Percentiles rank a stretch among this genome's conserved stretches.
phyloP scores from a whole-genome alignment of 768 basidiomycete genomes.

The Leccinum subtestaceum region DNA sequence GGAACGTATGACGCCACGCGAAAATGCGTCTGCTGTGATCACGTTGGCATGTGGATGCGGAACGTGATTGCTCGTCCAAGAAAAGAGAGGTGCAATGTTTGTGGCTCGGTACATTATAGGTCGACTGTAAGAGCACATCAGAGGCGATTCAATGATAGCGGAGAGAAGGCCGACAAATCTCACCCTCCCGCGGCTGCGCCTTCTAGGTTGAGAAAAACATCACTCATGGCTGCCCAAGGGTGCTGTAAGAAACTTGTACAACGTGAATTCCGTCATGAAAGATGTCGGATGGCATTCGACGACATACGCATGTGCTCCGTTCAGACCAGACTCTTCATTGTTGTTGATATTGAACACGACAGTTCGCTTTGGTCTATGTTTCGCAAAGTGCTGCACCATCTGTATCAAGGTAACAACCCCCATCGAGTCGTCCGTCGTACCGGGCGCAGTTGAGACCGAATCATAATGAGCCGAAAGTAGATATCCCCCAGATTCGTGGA shows the following conservation, averaged over 20 bases:
- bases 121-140: slow-evolving; percentile 42
- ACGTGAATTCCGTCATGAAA: no score
- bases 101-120: slow-evolving; percentile 76
- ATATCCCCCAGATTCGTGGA: slow-evolving; percentile 42
- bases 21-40: slow-evolving; percentile 66
- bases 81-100: slow-evolving; percentile 50
- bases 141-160: neutral
- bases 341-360: slow-evolving; percentile 86
- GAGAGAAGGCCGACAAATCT: neutral
- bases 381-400: slow-evolving; percentile 54
- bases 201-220: no score
- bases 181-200: no score
- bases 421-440: slow-evolving; percentile 80
- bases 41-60: slow-evolving; percentile 73
- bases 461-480: slow-evolving; percentile 83
- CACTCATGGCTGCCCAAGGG: no score
- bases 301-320: slow-evolving; percentile 64
- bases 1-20: slow-evolving; percentile 61
- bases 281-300: neutral
- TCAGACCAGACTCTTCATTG: slow-evolving; percentile 75
- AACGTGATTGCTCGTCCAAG: slow-evolving; percentile 47
- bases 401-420: slow-evolving; percentile 64
- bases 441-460: slow-evolving; percentile 72
- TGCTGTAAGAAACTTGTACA: no score
- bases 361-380: slow-evolving; percentile 51